These are phyloP conservation scores for Aspergillus aculeatinus DNA, from an alignment of 2,329 filamentous ascomycete species.

Conservation along the genomic window DNA sequence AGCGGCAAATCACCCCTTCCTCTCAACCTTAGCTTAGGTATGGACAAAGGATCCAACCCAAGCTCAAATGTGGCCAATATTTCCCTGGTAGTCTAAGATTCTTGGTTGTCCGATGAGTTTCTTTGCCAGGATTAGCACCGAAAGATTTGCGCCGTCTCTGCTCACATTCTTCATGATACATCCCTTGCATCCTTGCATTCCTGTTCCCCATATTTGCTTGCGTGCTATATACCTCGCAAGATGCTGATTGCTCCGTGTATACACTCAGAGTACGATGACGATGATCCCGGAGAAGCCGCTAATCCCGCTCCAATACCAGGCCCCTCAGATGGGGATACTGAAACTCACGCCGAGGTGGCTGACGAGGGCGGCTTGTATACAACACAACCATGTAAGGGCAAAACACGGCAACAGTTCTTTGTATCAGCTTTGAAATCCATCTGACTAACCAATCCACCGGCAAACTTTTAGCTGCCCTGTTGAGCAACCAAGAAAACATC, in stretches of 20 bases:
- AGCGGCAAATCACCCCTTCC: slow-evolving; percentile 7
- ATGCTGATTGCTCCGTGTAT: neutral
- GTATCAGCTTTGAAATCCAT: no score
- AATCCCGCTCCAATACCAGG: no score
- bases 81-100: neutral
- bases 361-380: no score
- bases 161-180: neutral
- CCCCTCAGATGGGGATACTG: no score
- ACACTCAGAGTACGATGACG: neutral
- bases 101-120: neutral
- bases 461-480: no score
- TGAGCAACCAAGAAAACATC: no score
- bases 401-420: no score
- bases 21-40: neutral
- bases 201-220: neutral
- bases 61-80: neutral
- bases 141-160: neutral
- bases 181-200: neutral
- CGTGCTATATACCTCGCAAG: neutral
- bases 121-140: no score
- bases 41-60: neutral
- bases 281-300: no score
- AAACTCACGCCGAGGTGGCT: no score
- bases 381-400: no score
- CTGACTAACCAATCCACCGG: no score